A percentile compares a stretch with the other conserved stretches of the same genome.
phyloP scores from a whole-genome alignment of 805 yeast genomes.

The Hanseniaspora pseudoguilliermondii region DNA sequence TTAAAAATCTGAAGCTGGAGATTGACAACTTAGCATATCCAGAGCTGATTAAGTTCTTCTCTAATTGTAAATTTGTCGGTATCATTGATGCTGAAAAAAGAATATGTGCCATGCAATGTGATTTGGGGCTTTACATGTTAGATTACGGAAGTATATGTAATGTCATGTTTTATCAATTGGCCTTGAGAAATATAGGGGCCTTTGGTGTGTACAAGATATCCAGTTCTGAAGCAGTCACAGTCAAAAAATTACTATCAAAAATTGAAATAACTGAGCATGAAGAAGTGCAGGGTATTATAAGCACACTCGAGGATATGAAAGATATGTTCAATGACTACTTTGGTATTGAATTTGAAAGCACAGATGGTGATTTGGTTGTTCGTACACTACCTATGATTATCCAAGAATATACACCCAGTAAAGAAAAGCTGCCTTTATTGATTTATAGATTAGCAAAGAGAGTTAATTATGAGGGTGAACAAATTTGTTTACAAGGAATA shows the following conservation, averaged over 20 bases:
- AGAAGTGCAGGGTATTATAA: slow-evolving; percentile 21
- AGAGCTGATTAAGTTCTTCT: slow-evolving; percentile 54
- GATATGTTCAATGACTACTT: slow-evolving; percentile 81
- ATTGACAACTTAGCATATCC: slow-evolving; percentile 36
- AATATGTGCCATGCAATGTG: slow-evolving; percentile 73
- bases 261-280: slow-evolving; percentile 18
- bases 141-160: slow-evolving; percentile 62
- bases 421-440: slow-evolving; percentile 54
- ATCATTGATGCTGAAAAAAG: slow-evolving; percentile 60
- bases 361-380: slow-evolving; percentile 30
- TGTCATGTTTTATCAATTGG: slow-evolving; percentile 72
- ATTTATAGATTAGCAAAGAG: slow-evolving; percentile 46
- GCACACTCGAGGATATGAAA: slow-evolving; percentile 36
- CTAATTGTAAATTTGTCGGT: slow-evolving; percentile 66
- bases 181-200: slow-evolving; percentile 64
- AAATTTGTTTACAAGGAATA: slow-evolving; percentile 52
- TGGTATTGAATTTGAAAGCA: slow-evolving; percentile 32
- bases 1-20: slow-evolving; percentile 41
- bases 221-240: slow-evolving; percentile 21
- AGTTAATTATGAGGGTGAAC: slow-evolving; percentile 57
- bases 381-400: slow-evolving; percentile 54
- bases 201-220: slow-evolving; percentile 44
- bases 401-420: slow-evolving; percentile 48
- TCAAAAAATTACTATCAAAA: slow-evolving; percentile 16
- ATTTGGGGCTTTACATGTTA: slow-evolving; percentile 59